Evolutionary conservation across 1,284 basidiomycete species (phyloP), one percentile per base, ranked within the genome.

Genomic region (Ganoderma lucidum): DNA sequence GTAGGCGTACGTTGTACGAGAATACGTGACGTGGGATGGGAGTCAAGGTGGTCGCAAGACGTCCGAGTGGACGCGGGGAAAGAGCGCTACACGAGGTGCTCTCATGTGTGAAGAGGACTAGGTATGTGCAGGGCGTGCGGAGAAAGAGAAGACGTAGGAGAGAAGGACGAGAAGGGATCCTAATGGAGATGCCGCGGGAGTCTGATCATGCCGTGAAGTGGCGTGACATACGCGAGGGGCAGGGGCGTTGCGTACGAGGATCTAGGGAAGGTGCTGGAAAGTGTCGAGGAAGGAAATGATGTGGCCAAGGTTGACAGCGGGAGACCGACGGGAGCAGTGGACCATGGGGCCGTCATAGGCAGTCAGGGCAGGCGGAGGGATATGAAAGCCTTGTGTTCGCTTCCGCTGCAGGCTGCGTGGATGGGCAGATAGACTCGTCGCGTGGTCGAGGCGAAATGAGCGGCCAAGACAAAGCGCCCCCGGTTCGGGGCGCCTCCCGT

Each of bases 201-300:
- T 9, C 32, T 19, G 28, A 56, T 56, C 30, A 9, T 56, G 53
- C 9, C 30, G 48, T 28, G 10, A 3, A 28, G 48, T 53, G 48
- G 48, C 48, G 23, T 53, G 48, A 53, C 48, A 53, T 53, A 35
- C 53, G 53, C 53, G 15, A 56, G 32, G 53, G 53, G 53, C 53
- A 56, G 48, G 30, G 37, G 53, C 51, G 15, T 44, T 32, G 53
- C 58, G 61, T 41, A 10, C 61, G 61, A 63, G 65, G 63, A 63
- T 67, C 65, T 42, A 61, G 65, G 61, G 65, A 56, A 67, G 37
- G 53, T 39, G 35, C 56, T 3, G 39, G 56, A 37, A 59, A 37
- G 19, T 17, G 37, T 8, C 37, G 19, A 39, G 17, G 37, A 59
- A 59, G 56, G 56, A 14, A 56, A 35, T 37, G 32, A 32, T 41